Conservation (phyloP, 257 asterid species). For the Orobanche coerulescens region DNA sequence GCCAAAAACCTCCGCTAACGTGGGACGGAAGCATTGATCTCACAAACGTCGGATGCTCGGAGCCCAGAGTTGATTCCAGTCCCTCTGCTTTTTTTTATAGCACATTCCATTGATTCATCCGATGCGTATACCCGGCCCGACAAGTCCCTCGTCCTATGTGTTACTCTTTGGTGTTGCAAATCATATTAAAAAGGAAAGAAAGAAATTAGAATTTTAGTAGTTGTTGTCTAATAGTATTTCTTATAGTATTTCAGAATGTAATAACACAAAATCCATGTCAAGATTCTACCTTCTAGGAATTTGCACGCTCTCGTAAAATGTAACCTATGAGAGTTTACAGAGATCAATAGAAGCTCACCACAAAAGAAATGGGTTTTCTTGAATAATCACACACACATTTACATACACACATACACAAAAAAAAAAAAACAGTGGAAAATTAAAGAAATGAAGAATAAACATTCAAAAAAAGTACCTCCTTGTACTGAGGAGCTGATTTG, state of each 20-base stretch:
- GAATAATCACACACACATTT: neutral
- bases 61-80: constrained; percentile 42
- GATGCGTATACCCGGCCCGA: constrained; percentile 61
- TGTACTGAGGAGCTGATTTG: constrained; percentile 48
- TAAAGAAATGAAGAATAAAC: neutral
- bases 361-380: neutral
- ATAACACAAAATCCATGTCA: neutral
- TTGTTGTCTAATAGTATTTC: no score
- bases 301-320: constrained; percentile 48
- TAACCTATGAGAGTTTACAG: constrained; percentile 37
- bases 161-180: constrained; percentile 28
- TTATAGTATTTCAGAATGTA: neutral
- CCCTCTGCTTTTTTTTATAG: constrained; percentile 61
- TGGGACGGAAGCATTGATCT: constrained; percentile 90
- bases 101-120: constrained; percentile 55
- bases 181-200: neutral
- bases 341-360: neutral
- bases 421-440: neutral
- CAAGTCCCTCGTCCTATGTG: constrained; percentile 38
- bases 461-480: constrained; percentile 38
- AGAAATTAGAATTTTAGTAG: neutral
- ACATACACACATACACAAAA: no score
- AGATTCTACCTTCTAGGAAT: constrained; percentile 60
- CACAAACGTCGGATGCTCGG: constrained; percentile 45
- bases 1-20: constrained; percentile 96